phyloP scores from a whole-genome alignment of 768 basidiomycete genomes.

The Saitozyma podzolica region DNA sequence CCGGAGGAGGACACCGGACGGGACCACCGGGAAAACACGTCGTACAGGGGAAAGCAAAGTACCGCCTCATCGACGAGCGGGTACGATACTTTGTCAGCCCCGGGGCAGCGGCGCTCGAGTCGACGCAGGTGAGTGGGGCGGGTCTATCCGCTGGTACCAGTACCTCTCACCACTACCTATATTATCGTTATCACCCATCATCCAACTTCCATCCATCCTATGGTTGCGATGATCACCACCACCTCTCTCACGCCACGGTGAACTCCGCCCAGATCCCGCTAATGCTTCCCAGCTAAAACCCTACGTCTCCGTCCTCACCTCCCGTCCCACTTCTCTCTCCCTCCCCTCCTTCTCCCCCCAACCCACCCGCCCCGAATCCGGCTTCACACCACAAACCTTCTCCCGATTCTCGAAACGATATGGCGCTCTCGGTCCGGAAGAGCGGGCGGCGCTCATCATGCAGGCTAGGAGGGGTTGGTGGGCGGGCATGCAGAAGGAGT shows the following conservation, averaged over 20 bases:
- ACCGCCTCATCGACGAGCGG: constrained; percentile 75
- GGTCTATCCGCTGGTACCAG: constrained; percentile 20
- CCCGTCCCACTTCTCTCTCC: constrained; percentile 8
- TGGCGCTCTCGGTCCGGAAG: constrained; percentile 19
- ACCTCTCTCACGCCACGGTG: too few species aligned
- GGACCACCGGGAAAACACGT: constrained; percentile 87
- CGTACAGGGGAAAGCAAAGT: constrained; percentile 69
- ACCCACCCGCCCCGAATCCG: constrained; percentile 3
- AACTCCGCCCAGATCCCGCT: too few species aligned
- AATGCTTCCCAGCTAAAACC: constrained; percentile 9
- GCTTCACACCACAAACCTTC: constrained; percentile 15
- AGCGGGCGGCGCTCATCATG: constrained; percentile 39
- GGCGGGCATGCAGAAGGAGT: constrained; percentile 24
- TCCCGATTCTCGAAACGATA: constrained; percentile 34
- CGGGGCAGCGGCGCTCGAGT: constrained; percentile 37
- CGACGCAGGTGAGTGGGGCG: constrained; percentile 34
- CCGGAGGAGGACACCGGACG: constrained; percentile 74
- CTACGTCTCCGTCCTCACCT: constrained; percentile 16
- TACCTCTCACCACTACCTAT: neutral
- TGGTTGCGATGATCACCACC: too few species aligned
- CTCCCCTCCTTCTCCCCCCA: constrained; percentile 15
- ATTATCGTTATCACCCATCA: constrained; percentile 5
- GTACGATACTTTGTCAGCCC: constrained; percentile 83
- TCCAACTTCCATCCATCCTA: neutral
- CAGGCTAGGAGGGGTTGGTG: constrained; percentile 48